These are phyloP conservation scores for Penicillium ochrochloron DNA, from an alignment of 495 filamentous ascomycete species.

Conservation along the genomic window DNA sequence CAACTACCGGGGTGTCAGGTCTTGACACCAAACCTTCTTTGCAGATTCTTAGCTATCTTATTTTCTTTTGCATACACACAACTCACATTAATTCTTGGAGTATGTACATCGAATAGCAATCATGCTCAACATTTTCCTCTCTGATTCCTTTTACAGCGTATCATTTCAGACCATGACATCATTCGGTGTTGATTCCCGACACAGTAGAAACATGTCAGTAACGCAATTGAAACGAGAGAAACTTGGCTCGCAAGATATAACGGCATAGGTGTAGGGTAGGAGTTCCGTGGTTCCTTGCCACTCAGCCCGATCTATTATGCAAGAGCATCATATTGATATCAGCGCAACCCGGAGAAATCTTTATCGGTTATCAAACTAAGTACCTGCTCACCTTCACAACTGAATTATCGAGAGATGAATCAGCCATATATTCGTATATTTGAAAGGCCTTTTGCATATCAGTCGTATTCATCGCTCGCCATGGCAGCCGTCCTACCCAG, in stretches of 20 bases:
- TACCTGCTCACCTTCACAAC: too few species aligned
- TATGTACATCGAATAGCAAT: background rate
- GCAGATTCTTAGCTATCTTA: too few species aligned
- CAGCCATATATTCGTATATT: too few species aligned
- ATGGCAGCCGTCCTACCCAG: too few species aligned
- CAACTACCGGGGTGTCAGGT: background rate
- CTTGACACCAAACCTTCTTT: too few species aligned
- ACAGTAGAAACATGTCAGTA: background rate
- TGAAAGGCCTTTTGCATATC: too few species aligned
- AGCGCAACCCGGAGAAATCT: constrained; percentile 40
- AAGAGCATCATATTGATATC: background rate
- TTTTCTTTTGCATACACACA: background rate
- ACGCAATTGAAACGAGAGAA: background rate
- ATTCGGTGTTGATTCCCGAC: background rate
- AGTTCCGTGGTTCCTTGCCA: background rate
- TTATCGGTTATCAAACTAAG: too few species aligned
- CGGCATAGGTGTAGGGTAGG: background rate
- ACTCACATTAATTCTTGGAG: background rate
- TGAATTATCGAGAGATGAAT: too few species aligned
- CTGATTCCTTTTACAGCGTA: background rate
- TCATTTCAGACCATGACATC: background rate
- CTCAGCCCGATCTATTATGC: background rate
- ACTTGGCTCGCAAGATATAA: background rate
- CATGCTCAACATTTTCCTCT: background rate
- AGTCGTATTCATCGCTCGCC: too few species aligned